Percentiles rank a stretch among this genome's conserved stretches.
phyloP scores from a whole-genome alignment of 2,329 filamentous ascomycete genomes.

The Trichoderma atroviride region DNA sequence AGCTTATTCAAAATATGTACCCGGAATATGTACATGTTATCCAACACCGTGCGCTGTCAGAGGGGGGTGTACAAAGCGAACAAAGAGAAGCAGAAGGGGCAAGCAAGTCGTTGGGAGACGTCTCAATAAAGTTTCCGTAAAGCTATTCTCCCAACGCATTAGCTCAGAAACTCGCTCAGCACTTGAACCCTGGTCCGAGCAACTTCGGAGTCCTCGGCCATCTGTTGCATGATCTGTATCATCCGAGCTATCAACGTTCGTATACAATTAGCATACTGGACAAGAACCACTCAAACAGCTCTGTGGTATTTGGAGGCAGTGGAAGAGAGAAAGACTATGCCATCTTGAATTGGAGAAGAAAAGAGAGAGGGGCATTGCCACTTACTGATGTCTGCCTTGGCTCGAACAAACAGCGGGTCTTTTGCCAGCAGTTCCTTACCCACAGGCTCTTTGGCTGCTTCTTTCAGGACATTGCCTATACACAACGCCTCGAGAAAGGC shows the following conservation, averaged over 20 bases:
- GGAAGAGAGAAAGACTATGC: slow-evolving; percentile 21
- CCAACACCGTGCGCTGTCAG: slow-evolving; percentile 14
- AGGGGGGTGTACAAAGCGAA: background rate
- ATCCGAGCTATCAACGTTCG: slow-evolving; percentile 52
- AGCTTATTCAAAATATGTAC: background rate
- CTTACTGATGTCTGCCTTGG: slow-evolving; percentile 63
- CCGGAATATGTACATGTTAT: background rate
- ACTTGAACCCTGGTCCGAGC: slow-evolving; percentile 62
- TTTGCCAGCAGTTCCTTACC: slow-evolving; percentile 50
- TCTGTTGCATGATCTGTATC: slow-evolving; percentile 65
- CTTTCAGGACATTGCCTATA: slow-evolving; percentile 63
- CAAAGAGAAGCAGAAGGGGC: background rate
- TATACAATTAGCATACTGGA: background rate
- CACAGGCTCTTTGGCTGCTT: slow-evolving; percentile 51
- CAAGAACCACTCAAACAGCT: background rate
- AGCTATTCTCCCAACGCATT: background rate
- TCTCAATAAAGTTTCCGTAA: slow-evolving; percentile 2
- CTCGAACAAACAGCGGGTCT: slow-evolving; percentile 63
- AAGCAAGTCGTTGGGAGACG: background rate
- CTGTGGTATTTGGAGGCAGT: slow-evolving; percentile 19
- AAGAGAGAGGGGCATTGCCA: background rate
- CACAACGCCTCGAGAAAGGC: slow-evolving; percentile 76
- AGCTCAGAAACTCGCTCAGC: slow-evolving; percentile 54
- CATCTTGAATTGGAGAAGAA: background rate
- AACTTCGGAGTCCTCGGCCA: slow-evolving; percentile 62